phyloP scores from a whole-genome alignment of 768 basidiomycete species.

The Kwoniella pini region DNA sequence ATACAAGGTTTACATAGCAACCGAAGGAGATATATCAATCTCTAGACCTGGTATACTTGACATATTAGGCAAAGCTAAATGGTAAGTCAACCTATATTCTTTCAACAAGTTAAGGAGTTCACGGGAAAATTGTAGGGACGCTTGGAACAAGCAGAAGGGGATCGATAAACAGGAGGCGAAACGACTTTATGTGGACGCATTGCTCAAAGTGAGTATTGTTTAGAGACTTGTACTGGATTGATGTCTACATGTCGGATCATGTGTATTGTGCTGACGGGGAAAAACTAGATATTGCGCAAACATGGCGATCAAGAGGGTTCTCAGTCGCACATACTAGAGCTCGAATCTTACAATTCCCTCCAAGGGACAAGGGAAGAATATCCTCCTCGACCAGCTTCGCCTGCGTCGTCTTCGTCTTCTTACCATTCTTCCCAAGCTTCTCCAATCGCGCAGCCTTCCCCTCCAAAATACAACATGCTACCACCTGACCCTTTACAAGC shows the following conservation, averaged over 20 bases:
- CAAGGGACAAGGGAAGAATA: background rate
- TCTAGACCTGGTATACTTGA: constrained; percentile 84
- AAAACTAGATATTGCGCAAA: constrained; percentile 38
- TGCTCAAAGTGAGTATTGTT: constrained; percentile 66
- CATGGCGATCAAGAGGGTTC: constrained; percentile 19
- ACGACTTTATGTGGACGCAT: constrained; percentile 81
- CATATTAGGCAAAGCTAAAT: constrained; percentile 89
- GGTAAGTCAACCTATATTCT: constrained; percentile 59
- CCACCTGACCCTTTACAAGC: constrained; percentile 35
- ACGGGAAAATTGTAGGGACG: constrained; percentile 28
- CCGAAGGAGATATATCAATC: constrained; percentile 79
- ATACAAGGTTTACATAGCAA: constrained; percentile 61
- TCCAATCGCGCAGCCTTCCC: constrained; percentile 25
- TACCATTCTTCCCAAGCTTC: constrained; percentile 47
- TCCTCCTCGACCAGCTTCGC: constrained; percentile 28
- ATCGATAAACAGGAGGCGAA: constrained; percentile 77
- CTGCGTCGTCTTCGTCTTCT: constrained; percentile 44
- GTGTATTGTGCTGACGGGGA: no score
- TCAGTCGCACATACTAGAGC: constrained; percentile 21
- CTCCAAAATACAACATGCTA: constrained; percentile 20
- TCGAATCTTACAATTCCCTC: constrained; percentile 24
- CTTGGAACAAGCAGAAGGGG: constrained; percentile 88
- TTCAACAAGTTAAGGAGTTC: no score
- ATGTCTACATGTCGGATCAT: background rate
- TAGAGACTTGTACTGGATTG: background rate